Percentiles rank a stretch among this genome's conserved stretches.
phyloP scores from a whole-genome alignment of 2,329 filamentous ascomycete species.

The Tolypocladium ovalisporum region DNA sequence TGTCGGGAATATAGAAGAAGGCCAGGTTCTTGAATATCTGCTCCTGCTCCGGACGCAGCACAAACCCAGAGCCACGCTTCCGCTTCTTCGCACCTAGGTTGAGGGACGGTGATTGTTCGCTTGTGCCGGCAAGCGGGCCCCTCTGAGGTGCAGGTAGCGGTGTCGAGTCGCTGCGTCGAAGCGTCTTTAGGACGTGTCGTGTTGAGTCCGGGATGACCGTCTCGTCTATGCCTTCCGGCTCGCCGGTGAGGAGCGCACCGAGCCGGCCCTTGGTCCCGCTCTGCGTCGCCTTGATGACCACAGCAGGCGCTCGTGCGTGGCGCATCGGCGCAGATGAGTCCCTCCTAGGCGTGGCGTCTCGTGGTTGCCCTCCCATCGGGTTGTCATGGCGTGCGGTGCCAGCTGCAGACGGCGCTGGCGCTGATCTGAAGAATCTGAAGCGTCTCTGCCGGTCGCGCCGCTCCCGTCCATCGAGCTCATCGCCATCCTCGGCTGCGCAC shows the following conservation, averaged over 20 bases:
- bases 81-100: conserved; percentile 27
- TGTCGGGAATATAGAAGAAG: conserved; percentile 74
- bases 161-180: conserved; percentile 18
- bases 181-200: conserved; percentile 6
- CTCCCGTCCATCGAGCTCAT: conserved; percentile 18
- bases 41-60: conserved; percentile 36
- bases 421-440: conserved; percentile 16
- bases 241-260: conserved; percentile 6
- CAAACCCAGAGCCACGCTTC: conserved; percentile 30
- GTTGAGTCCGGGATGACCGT: conserved; percentile 17
- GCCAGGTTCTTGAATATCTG: conserved; percentile 50
- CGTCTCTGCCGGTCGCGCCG: conserved; percentile 19
- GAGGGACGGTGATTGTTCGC: conserved; percentile 13
- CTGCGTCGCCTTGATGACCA: conserved; percentile 20
- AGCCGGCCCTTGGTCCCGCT: conserved; percentile 12
- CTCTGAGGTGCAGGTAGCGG: conserved; percentile 13
- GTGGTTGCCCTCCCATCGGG: not conserved
- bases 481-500: conserved; percentile 14
- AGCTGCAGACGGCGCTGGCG: not conserved
- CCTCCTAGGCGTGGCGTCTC: conserved; percentile 6
- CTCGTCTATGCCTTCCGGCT: conserved; percentile 11
- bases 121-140: not conserved
- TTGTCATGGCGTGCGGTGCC: not conserved
- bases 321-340: conserved; percentile 3
- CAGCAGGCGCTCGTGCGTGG: not conserved